phyloP scores from a whole-genome alignment of 345 rosid genomes.

The Streptanthus diversifolius region DNA sequence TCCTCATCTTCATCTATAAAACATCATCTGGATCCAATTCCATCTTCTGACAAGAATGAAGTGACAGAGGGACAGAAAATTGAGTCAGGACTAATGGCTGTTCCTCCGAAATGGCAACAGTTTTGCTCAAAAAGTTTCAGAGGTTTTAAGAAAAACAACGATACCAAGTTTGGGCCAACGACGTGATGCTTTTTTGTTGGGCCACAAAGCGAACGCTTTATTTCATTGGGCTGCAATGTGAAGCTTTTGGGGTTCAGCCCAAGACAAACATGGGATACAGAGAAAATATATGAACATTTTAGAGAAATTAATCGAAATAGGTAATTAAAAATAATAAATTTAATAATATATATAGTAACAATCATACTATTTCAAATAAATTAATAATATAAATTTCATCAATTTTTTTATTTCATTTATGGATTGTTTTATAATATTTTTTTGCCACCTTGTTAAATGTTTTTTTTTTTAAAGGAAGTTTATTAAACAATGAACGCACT shows the following conservation, averaged over 20 bases:
- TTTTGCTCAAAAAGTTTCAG: not conserved
- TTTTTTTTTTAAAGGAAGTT: no score
- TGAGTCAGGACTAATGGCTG: not conserved
- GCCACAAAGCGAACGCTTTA: not conserved
- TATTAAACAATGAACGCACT: no score
- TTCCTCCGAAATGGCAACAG: not conserved
- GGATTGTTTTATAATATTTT: no score
- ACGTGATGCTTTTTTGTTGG: not conserved
- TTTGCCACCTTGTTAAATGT: no score
- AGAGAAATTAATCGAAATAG: no score
- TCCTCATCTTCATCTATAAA: conserved; percentile 87
- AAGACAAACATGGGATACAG: no score
- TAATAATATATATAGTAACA: no score
- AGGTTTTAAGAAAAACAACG: conserved; percentile 3
- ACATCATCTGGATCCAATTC: conserved; percentile 87
- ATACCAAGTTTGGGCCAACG: not conserved
- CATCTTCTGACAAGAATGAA: conserved; percentile 34
- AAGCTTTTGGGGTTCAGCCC: not conserved
- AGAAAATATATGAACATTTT: no score
- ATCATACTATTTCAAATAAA: no score
- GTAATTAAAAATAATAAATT: no score
- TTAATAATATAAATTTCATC: no score
- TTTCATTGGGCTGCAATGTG: not conserved
- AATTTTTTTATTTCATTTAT: no score
- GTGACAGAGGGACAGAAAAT: not conserved